A percentile compares a stretch with the other conserved stretches of the same genome.
These are phyloP conservation scores for Lagenidium giganteum DNA, from an alignment of 352 stramenopile species.

Conservation along the genomic window DNA sequence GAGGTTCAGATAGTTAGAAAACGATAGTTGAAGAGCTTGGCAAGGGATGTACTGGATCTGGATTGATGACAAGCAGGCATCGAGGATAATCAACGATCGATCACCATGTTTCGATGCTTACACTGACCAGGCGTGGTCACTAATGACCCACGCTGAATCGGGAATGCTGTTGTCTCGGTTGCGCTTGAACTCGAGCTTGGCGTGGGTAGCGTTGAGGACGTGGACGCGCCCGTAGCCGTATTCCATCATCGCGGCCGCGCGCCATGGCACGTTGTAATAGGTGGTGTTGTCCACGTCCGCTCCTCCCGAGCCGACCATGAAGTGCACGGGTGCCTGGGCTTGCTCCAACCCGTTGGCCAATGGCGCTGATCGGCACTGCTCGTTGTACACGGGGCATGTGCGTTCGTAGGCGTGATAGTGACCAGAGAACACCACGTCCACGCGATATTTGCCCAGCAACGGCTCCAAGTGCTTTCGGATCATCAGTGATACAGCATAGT, in stretches of 20 bases:
- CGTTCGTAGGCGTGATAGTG: conserved; percentile 27
- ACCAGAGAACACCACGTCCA: conserved; percentile 21
- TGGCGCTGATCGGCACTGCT: conserved; percentile 3
- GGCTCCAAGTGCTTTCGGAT: conserved; percentile 16
- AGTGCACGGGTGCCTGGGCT: conserved; percentile 15
- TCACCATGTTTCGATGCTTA: no score
- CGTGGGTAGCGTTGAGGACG: conserved; percentile 19
- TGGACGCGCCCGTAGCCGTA: conserved; percentile 26
- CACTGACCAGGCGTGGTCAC: conserved; percentile 18
- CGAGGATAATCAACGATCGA: no score
- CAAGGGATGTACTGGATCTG: no score
- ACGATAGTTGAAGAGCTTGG: no score
- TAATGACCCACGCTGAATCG: conserved; percentile 16
- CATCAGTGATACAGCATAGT: conserved; percentile 10
- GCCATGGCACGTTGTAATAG: conserved; percentile 17
- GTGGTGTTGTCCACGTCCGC: conserved; percentile 13
- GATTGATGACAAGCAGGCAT: no score
- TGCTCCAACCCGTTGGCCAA: not conserved
- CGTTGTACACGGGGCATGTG: conserved; percentile 14
- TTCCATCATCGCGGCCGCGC: conserved; percentile 8
- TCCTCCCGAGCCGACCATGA: conserved; percentile 24
- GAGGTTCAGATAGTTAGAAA: no score
- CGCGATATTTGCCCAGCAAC: conserved; percentile 14
- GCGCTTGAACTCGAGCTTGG: conserved; percentile 20
- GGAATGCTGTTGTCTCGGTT: conserved; percentile 5